Evolutionary conservation across 2,329 filamentous ascomycete genomes (phyloP).

Genomic region (Tolypocladium pustulatum): DNA sequence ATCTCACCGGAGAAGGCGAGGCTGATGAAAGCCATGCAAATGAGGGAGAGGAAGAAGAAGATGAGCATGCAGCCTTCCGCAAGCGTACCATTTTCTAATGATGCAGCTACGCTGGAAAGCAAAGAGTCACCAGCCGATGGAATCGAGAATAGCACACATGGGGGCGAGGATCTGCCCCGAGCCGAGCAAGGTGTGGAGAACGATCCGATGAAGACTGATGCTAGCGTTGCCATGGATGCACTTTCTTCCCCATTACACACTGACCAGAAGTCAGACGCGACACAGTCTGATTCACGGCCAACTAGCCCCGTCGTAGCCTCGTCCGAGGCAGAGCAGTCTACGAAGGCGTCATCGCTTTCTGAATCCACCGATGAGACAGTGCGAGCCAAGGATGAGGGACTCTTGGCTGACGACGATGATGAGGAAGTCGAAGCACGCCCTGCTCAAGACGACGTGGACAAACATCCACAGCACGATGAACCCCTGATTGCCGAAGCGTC

Average conservation of each 20-base stretch:
- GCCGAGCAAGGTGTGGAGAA: slow-evolving; percentile 13
- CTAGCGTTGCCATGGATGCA: slow-evolving; percentile 40
- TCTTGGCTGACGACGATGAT: slow-evolving; percentile 6
- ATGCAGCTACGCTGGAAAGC: slow-evolving; percentile 6
- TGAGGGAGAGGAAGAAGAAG: slow-evolving; percentile 70
- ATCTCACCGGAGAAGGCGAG: slow-evolving; percentile 85
- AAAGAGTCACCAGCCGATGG: not conserved
- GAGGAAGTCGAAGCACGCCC: not conserved
- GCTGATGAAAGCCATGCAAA: slow-evolving; percentile 86
- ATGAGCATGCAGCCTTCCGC: slow-evolving; percentile 2
- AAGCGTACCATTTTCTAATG: slow-evolving; percentile 1
- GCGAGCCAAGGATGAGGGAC: slow-evolving; percentile 22
- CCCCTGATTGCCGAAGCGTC: not conserved
- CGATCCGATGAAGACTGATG: slow-evolving; percentile 38
- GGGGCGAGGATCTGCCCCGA: slow-evolving; percentile 13
- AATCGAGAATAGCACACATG: slow-evolving; percentile 12
- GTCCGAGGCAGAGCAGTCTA: slow-evolving; percentile 48
- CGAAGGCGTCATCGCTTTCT: slow-evolving; percentile 53
- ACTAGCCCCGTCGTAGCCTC: slow-evolving; percentile 41
- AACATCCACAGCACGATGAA: not conserved
- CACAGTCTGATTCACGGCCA: slow-evolving; percentile 46
- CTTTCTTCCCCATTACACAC: slow-evolving; percentile 27
- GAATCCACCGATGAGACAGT: slow-evolving; percentile 53
- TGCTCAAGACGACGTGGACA: not conserved
- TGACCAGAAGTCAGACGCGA: slow-evolving; percentile 37